These are phyloP conservation scores for Flaveria sonorensis DNA, from an alignment of 129 eudicot species.

Conservation along the genomic window DNA sequence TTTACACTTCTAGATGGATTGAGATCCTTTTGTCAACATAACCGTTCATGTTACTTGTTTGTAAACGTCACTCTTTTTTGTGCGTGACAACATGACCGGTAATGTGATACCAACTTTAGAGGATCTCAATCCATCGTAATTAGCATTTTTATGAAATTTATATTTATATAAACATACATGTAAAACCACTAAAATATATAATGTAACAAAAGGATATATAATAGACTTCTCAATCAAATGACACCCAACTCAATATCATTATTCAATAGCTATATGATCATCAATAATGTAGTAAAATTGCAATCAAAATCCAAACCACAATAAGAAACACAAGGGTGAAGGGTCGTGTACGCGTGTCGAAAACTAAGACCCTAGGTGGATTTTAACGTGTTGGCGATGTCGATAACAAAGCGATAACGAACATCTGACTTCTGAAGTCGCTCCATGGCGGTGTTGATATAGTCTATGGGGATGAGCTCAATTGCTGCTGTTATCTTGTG, in stretches of 20 bases:
- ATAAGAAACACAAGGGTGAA: background rate
- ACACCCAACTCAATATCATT: background rate
- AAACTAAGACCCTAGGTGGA: background rate
- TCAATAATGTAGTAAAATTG: too few species aligned
- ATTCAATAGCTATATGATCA: background rate
- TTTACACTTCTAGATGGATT: too few species aligned
- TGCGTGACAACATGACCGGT: too few species aligned
- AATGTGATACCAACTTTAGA: too few species aligned
- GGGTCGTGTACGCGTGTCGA: background rate
- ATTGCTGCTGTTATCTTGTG: constrained; percentile 38
- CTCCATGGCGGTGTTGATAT: constrained; percentile 43
- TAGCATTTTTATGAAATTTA: too few species aligned
- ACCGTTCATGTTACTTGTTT: too few species aligned
- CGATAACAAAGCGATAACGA: constrained; percentile 45
- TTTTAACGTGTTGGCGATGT: constrained; percentile 32
- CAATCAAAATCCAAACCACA: background rate
- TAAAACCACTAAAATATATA: too few species aligned
- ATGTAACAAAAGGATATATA: too few species aligned
- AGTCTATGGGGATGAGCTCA: constrained; percentile 39
- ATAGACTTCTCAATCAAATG: background rate
- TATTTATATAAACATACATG: too few species aligned
- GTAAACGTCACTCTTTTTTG: too few species aligned
- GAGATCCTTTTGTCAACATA: too few species aligned
- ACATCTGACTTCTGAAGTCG: constrained; percentile 40
- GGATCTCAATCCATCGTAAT: too few species aligned